A percentile compares a stretch with the other conserved stretches of the same genome.
phyloP scores from a whole-genome alignment of 331 rosid species.

The Quercus lobata region DNA sequence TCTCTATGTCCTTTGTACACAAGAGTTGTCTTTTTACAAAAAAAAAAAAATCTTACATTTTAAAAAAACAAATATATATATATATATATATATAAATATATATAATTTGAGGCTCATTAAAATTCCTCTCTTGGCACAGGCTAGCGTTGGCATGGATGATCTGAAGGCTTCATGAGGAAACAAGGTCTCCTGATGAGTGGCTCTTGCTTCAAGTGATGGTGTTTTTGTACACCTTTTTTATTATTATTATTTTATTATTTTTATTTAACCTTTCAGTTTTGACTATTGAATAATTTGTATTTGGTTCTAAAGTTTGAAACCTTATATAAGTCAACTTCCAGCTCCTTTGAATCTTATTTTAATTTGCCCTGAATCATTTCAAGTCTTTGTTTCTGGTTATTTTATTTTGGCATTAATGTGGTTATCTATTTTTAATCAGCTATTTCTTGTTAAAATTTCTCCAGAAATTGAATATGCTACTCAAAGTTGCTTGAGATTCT shows the following conservation, averaged over 20 bases:
- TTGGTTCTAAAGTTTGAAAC: background rate
- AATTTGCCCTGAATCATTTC: no score
- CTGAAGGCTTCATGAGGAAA: slow-evolving; percentile 66
- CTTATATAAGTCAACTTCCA: background rate
- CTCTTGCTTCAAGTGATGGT: background rate
- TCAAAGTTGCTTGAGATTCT: background rate
- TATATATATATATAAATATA: no score
- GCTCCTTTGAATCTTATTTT: no score
- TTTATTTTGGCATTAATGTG: background rate
- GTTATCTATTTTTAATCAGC: background rate
- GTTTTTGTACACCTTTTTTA: background rate
- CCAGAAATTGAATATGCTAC: background rate
- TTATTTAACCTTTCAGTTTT: background rate
- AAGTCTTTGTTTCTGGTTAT: background rate
- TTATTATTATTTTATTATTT: no score
- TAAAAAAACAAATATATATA: no score
- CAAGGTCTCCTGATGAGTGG: slow-evolving; percentile 12
- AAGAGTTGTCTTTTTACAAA: no score
- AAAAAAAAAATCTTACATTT: no score
- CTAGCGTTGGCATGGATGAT: slow-evolving; percentile 81
- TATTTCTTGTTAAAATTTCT: background rate
- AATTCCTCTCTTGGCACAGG: slow-evolving; percentile 41
- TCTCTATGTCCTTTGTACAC: no score
- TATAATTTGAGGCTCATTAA: background rate
- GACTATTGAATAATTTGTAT: background rate